These are phyloP conservation scores for Lineolata rhizophorae DNA, from an alignment of 495 filamentous ascomycete species.

Conservation along the genomic window DNA sequence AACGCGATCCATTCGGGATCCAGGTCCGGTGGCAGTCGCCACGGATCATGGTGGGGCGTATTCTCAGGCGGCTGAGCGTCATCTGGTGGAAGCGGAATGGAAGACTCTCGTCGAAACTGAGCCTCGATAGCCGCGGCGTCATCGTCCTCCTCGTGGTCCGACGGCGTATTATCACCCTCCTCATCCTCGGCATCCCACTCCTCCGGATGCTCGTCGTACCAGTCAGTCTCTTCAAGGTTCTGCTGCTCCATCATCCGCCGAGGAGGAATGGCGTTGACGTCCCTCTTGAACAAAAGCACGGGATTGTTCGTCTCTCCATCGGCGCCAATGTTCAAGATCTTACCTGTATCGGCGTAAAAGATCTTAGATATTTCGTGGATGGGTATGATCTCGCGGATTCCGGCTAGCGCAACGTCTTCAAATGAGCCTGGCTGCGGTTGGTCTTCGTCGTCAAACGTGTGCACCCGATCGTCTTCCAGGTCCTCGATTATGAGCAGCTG, in stretches of 20 bases:
- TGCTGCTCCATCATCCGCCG: conserved; percentile 35
- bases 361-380: conserved; percentile 88
- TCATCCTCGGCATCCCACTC: conserved; percentile 12
- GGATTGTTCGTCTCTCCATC: conserved; percentile 66
- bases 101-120: conserved; percentile 35
- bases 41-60: conserved; percentile 17
- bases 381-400: conserved; percentile 65
- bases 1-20: conserved; percentile 94
- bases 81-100: conserved; percentile 3
- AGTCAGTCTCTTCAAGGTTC: conserved; percentile 8
- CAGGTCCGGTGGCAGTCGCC: conserved; percentile 53
- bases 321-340: conserved; percentile 72
- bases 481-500: conserved; percentile 82
- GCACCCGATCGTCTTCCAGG: conserved; percentile 72
- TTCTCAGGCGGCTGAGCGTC: conserved; percentile 2
- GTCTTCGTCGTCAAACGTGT: conserved; percentile 46
- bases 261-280: conserved; percentile 51
- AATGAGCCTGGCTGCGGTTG: conserved; percentile 37
- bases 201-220: conserved; percentile 5
- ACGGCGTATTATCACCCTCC: too few species aligned
- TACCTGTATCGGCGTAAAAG: conserved; percentile 91
- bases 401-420: conserved; percentile 50
- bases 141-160: conserved; percentile 14
- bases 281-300: conserved; percentile 69
- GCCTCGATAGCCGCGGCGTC: conserved; percentile 43